These are phyloP conservation scores for Selenicereus undatus DNA, from an alignment of 148 eudicot genomes.

Conservation along the genomic window DNA sequence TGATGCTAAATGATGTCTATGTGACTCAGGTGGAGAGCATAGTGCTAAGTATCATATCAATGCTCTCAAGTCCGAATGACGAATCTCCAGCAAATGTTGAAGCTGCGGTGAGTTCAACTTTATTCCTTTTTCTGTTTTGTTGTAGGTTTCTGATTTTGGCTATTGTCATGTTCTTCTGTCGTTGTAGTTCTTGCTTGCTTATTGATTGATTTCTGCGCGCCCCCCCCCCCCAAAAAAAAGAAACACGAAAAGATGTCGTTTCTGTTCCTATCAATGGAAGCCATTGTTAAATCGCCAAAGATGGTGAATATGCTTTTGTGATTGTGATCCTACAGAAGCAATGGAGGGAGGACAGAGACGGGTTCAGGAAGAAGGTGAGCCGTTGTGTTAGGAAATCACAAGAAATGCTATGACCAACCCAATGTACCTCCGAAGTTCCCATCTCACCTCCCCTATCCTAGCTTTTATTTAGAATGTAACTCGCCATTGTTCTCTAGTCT, in stretches of 20 bases:
- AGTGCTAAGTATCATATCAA: constrained; percentile 60
- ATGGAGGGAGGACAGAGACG: constrained; percentile 48
- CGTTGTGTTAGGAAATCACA: constrained; percentile 50
- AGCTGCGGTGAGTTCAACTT: constrained; percentile 46
- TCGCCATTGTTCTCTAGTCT: constrained; percentile 12
- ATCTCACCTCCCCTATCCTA: constrained; percentile 3
- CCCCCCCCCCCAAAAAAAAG: too few relatives aligned
- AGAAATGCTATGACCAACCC: constrained; percentile 37
- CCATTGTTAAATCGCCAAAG: neutral
- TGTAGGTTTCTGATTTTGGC: neutral
- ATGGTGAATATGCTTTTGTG: neutral
- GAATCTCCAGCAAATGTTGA: constrained; percentile 77
- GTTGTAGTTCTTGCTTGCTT: neutral
- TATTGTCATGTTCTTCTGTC: neutral
- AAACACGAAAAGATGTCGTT: too few relatives aligned
- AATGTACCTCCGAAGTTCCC: constrained; percentile 1
- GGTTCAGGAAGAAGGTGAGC: constrained; percentile 39
- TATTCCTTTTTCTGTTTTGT: neutral
- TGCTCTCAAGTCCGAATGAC: constrained; percentile 70
- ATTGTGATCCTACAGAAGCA: constrained; percentile 34
- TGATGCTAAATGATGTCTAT: constrained; percentile 12
- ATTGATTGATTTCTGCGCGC: neutral
- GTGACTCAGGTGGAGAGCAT: constrained; percentile 55
- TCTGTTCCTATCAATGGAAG: neutral
- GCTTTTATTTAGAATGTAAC: constrained; percentile 8